Evolutionary conservation across 345 rosid genomes (phyloP), one percentile per base, ranked within the genome.

Genomic region (Raphanus sativus): DNA sequence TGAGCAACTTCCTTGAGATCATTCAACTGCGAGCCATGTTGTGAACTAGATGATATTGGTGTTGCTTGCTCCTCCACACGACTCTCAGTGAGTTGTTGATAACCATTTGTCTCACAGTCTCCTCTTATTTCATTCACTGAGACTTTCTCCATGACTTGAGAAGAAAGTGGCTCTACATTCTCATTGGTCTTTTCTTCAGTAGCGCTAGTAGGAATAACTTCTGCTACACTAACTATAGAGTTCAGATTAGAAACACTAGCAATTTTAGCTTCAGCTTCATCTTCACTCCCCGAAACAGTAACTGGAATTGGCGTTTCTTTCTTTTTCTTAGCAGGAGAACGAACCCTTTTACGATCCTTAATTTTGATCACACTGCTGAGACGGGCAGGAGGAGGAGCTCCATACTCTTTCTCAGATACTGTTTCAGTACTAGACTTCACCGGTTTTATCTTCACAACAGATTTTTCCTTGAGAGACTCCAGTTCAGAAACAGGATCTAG

Each of bases 1-100:
- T 45, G n/a, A n/a, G n/a, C n/a, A 62, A 72, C 72, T 80, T 82
- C 81, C 76, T 64, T 60, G 60, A 75, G 67, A 69, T 36, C 71
- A 75, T 58, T 0, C 11, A 29, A 48, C 79, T 55, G 65, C 1
- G 63, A 75, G 70, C 28, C 81, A 17, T 76, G 21, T 58, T 68
- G 75, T 3, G 78, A 67, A 69, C 79, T 59, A 76, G 77, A 67
- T 28, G 72, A 38, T 62, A 5, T 65, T 65, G 30, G 33, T 24
- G 6, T 64, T 69, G 25, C 62, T 69, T 80, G 71, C 60, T 40
- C 75, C 32, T 80, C 75, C 11, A 63, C 21, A 32, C 6, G 55
- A 62, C 12, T 63, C 26, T 69, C 71, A 24, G 70, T 17, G 75
- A 54, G 13, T 52, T 69, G 70, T 38, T 73, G 70, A 62, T 12